Evolutionary conservation across 2,329 filamentous ascomycete species (phyloP), one percentile per base, ranked within the genome.

Genomic region (Drechslerella coelobrocha): DNA sequence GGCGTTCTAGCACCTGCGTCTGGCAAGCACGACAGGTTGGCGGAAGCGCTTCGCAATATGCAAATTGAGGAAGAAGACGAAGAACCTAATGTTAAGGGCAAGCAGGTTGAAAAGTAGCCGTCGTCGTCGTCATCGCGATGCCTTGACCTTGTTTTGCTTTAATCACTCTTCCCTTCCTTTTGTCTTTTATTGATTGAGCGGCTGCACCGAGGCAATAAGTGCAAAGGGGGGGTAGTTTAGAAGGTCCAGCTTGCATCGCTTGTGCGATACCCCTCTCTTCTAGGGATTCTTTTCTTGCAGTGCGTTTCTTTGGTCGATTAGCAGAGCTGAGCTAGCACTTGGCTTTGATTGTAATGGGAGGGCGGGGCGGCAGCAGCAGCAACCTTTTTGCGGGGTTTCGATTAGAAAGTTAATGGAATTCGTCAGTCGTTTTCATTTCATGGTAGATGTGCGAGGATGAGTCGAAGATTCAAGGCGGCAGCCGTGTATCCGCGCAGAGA

Each of bases 11-110:
- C 34, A 39, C n/a, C 27, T 3, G 47, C 47, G 48, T 21, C 21
- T n/a, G 23, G 39, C 54, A 55, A 43, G 56, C 55, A 60, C 23
- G 47, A 52, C 2, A 66, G 61, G 56, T 4, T 62, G 34, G 65
- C 34, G 12, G 65, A 62, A 50, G 57, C 65, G 45, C 24, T 62
- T 31, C n/a, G 34, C 14, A 52, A 52, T 31, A 23, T 69, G 45
- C 57, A 54, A 19, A 69, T 69, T 43, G 24, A 45, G 34, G 65
- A 62, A 37, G 57, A 62, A 23, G 31, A 61, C 10, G 54, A 54
- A 48, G 21, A 3, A 6, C 4, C 12, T n/a, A n/a, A 29, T 48
- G 26, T 10, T 65, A 51, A 65, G 51, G 52, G 60, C 31, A 63
- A 56, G 43, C 27, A 48, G 51, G 54, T 27, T 34, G 56, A 48